Conservation (phyloP, 805 yeast genomes). For the Nadsonia fulvescens region DNA sequence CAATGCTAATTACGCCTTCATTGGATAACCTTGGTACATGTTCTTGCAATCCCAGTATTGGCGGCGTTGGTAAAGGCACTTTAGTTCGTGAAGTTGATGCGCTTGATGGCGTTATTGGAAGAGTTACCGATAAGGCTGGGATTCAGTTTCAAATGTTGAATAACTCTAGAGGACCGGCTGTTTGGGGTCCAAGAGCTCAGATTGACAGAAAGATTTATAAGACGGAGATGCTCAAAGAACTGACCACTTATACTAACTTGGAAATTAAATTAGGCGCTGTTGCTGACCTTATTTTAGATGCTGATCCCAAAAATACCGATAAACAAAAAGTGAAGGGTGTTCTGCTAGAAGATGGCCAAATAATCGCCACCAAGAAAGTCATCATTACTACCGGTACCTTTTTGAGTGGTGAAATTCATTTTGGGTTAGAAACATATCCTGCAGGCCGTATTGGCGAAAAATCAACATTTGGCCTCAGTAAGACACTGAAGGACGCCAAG, state of each 20-base stretch:
- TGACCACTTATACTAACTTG: slow-evolving; percentile 33
- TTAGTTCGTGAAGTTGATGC: slow-evolving; percentile 88
- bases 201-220: slow-evolving; percentile 73
- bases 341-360: slow-evolving; percentile 45
- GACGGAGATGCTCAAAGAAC: slow-evolving; percentile 55
- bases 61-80: slow-evolving; percentile 97
- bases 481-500: slow-evolving; percentile 59
- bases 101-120: slow-evolving; percentile 75
- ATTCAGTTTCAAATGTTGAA: slow-evolving; percentile 79
- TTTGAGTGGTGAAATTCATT: slow-evolving; percentile 83
- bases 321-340: slow-evolving; percentile 41
- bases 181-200: slow-evolving; percentile 97
- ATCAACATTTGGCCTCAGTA: slow-evolving; percentile 77
- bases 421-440: slow-evolving; percentile 64
- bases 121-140: slow-evolving; percentile 83
- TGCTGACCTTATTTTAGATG: slow-evolving; percentile 59
- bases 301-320: slow-evolving; percentile 3
- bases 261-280: slow-evolving; percentile 57
- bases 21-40: slow-evolving; percentile 72
- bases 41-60: slow-evolving; percentile 94
- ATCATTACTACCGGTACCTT: slow-evolving; percentile 94
- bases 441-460: slow-evolving; percentile 90
- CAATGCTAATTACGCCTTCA: slow-evolving; percentile 64
- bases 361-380: slow-evolving; percentile 45
- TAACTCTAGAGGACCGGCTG: slow-evolving; percentile 83